Evolutionary conservation across 2,329 filamentous ascomycete genomes (phyloP), one percentile per base, ranked within the genome.

Genomic region (Leptoxyphium fumago): DNA sequence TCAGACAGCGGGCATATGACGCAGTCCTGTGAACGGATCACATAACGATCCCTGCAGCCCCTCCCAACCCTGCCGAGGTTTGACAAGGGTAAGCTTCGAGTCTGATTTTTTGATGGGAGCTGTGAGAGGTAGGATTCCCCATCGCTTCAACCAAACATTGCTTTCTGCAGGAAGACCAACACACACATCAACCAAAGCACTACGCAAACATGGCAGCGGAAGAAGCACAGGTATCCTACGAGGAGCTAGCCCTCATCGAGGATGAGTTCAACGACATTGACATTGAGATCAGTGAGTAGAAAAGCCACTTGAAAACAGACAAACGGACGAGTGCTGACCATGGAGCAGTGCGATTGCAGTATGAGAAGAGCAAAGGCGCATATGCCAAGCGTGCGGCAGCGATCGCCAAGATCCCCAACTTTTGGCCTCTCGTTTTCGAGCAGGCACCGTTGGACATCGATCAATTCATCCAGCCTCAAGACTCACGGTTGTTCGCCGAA

Each of bases 381-480:
- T 94, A 86, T 70, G 72, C 75, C 55, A 84, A 83, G 67, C 85
- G 89, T 60, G 71, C 76, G 52, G 73, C 76, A 54, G 65, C 86
- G 50, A 70, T 91, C 51, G 64, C 74, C 50, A 72, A 80, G 58
- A 88, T 95, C 59, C 76, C 78, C 54, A 78, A 84, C 68, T 98
- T 96, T 77, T 96, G 91, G 91, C 73, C 84, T n/a, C 76, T 93
- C 46, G 88, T 95, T 45, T 74, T 96, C 61, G 84, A 94, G 69
- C 82, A 87, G 67, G 80, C 84, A 2, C 87, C 88, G 2, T 73
- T 75, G 40, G 86, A 94, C 50, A 75, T 98, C 54, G 87, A 94
- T 66, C 80, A 86, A 65, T 87, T 81, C 71, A 82, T 96, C 60
- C 80, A 86, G 61, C 82, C 85, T 38, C 74, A 75, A 41, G 89